A percentile compares a stretch with the other conserved stretches of the same genome.
phyloP scores from a whole-genome alignment of 768 basidiomycete genomes.

The Kwoniella pini region DNA sequence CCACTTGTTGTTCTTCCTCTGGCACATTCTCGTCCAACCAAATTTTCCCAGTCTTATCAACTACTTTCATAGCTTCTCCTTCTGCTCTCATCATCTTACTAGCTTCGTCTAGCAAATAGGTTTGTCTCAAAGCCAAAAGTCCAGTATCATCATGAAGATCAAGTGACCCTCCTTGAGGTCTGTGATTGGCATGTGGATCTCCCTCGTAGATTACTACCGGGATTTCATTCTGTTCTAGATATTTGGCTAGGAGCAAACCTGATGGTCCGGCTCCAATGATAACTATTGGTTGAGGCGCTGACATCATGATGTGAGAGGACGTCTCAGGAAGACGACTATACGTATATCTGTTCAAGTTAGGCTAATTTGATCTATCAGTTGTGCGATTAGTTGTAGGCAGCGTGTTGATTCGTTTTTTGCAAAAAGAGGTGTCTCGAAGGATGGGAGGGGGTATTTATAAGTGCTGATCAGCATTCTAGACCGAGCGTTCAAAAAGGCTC shows the following conservation, averaged over 20 bases:
- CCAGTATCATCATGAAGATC: conserved; percentile 50
- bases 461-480: too few relatives aligned
- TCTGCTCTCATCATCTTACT: conserved; percentile 26
- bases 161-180: conserved; percentile 45
- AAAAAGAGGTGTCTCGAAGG: too few relatives aligned
- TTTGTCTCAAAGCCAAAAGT: conserved; percentile 33
- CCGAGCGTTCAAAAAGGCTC: too few relatives aligned
- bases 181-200: conserved; percentile 21
- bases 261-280: conserved; percentile 50
- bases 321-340: too few relatives aligned
- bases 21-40: conserved; percentile 25
- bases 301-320: too few relatives aligned
- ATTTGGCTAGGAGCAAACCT: conserved; percentile 47
- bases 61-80: conserved; percentile 40
- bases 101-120: conserved; percentile 42
- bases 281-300: not conserved
- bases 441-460: too few relatives aligned
- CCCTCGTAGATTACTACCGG: conserved; percentile 41
- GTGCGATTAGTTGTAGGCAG: too few relatives aligned
- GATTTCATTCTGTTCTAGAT: conserved; percentile 38
- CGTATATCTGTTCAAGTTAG: too few relatives aligned
- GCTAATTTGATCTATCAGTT: too few relatives aligned
- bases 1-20: not conserved
- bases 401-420: too few relatives aligned
- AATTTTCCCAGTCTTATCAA: conserved; percentile 32